phyloP scores from a whole-genome alignment of 2,329 filamentous ascomycete genomes.

The Boeremia lycopersici region DNA sequence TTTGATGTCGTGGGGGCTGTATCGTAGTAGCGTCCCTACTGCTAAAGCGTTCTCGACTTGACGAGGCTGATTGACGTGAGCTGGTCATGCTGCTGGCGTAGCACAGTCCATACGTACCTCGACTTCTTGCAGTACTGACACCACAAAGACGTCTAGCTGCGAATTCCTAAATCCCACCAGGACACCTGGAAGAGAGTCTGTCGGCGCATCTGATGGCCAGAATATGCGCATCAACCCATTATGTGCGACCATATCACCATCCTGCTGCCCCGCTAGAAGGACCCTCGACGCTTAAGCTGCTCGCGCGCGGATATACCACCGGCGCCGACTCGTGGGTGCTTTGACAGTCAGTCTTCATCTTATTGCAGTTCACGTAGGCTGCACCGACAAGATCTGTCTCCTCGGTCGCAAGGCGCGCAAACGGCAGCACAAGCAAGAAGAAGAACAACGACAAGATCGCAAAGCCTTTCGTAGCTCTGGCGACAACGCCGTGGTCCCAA shows the following conservation, averaged over 20 bases:
- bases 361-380: neutral
- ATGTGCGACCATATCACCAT: constrained; percentile 68
- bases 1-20: constrained; percentile 77
- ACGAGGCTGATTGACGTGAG: constrained; percentile 23
- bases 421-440: constrained; percentile 80
- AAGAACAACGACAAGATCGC: constrained; percentile 82
- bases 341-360: constrained; percentile 20
- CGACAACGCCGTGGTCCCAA: constrained; percentile 97
- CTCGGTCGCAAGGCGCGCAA: constrained; percentile 78
- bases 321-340: constrained; percentile 82
- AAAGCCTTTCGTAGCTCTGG: constrained; percentile 85
- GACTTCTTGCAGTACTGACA: constrained; percentile 87
- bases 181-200: constrained; percentile 76
- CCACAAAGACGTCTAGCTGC: constrained; percentile 84
- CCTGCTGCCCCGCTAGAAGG: constrained; percentile 70
- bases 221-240: constrained; percentile 97
- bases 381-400: constrained; percentile 78
- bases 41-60: constrained; percentile 86
- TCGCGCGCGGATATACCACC: constrained; percentile 92
- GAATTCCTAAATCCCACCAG: constrained; percentile 97
- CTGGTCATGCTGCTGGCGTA: constrained; percentile 39
- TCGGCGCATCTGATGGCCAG: constrained; percentile 88
- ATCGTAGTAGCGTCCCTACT: constrained; percentile 80
- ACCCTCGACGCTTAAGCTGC: constrained; percentile 90
- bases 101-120: constrained; percentile 64